Base-by-base conservation (phyloP, 1,284 basidiomycete genomes). In the Grifola frondosa region DNA sequence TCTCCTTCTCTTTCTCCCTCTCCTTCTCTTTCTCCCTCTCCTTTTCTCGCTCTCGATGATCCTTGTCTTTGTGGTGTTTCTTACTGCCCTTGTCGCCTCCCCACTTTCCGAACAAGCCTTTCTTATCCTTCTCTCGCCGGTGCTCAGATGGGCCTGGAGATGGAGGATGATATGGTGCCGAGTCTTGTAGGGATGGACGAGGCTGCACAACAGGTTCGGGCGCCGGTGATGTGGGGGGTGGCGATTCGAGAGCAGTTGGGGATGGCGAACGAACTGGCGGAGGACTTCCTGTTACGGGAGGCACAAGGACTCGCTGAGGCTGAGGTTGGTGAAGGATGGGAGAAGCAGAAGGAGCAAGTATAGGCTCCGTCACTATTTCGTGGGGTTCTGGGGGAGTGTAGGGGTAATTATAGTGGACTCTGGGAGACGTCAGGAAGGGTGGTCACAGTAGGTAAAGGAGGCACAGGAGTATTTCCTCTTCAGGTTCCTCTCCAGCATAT, bases 81-180 rank as follows among this genome's bases (percentile, higher is more conserved):
- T 55, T 80, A 66, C 66, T 73, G 69, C 71, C 71, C 36, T 74
- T 83, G 53, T 83, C 81, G 44, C 74, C 60, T 35, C 82, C 81
- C 79, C 86, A 88, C 62, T 84, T 87, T 20, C 75, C 70, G 48
- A 88, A 88, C 17, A 88, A 68, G 2, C 85, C 79, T 53, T 88
- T 89, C 67, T 88, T 91, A 44, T 87, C 84, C 61, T 87, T 88
- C 45, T 63, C 57, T n/a, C 55, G 53, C 21, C 80, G 70, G 42
- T 70, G 56, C 35, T 69, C 56, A 9, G 61, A 61, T 6, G 58
- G 54, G 11, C 63, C 57, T 9, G 68, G 51, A 21, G 62, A 57
- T 29, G 61, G 54, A 23, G 57, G 56, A 15, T 56, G 62, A 24
- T 57, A 61, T 29, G 56, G 42, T 30, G 57, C 41, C 21, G 59